Evolutionary conservation across 306 rosid genomes (phyloP), one percentile per base, ranked within the genome.

Genomic region (Cicer judaicum): DNA sequence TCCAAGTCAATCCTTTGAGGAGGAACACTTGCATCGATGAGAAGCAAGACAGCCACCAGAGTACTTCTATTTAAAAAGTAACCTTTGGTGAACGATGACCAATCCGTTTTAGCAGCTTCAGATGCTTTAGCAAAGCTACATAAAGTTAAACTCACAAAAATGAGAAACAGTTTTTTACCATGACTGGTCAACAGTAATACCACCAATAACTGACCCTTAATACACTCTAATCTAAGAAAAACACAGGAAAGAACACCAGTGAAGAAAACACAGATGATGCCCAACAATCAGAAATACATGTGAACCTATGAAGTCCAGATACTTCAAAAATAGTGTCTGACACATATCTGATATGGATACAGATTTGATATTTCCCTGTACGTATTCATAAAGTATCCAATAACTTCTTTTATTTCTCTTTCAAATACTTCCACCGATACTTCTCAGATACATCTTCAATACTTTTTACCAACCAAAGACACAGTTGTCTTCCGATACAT

Each of bases 21-120:
- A 12, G 97, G 98, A 82, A 93, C 94, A 78, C 98, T 93, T 61
- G 90, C 94, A 77, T 91, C 97, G 63, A 93, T 57, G 59, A 93
- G 96, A 73, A 91, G 97, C 50, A 93, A 85, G 57, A 93, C 91
- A 18, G 88, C 86, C 60, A 89, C 98, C 57, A 88, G 87, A 76
- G 89, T 83, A 75, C 73, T 80, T 76, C 97, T 77, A 84, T 91
- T 93, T 62, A 87, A 61, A 79, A 93, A 93, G 85, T 91, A 93
- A 73, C 98, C 98, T 85, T 93, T 91, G 0, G 97, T 93, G 85
- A 93, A 93, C 8, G 91, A 81, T 15, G 97, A 87, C 98, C 97
- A 93, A 74, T 93, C 96, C 81, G 36, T 87, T 78, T 87, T 83
- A 63, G 98, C 92, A 39, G 94, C 83, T 72, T 93, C 96, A 7